Percentiles rank a stretch among this genome's conserved stretches.
Conservation (phyloP, 202 grass and related monocot genomes). For the Dendrocalamus latiflorus region DNA sequence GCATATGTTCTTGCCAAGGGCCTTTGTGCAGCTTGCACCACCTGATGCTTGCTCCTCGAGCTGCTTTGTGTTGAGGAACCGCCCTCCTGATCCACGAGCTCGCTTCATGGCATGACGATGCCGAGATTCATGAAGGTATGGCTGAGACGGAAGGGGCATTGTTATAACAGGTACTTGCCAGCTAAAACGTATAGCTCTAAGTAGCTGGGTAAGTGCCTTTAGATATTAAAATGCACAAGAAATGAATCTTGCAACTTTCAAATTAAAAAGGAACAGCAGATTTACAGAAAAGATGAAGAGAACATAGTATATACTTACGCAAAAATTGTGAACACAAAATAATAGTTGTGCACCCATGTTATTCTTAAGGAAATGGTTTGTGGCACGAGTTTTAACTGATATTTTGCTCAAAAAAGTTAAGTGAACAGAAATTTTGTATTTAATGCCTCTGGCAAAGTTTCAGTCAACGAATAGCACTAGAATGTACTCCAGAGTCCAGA, state of each 20-base stretch:
- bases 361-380: no score
- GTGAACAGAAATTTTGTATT: background rate
- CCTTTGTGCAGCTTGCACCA: constrained; percentile 22
- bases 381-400: no score
- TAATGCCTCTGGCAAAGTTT: background rate
- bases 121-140: constrained; percentile 97
- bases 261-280: no score
- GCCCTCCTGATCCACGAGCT: constrained; percentile 79
- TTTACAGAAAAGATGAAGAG: no score
- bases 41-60: constrained; percentile 33
- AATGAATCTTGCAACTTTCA: no score
- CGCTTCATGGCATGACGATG: constrained; percentile 94
- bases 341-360: no score
- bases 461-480: background rate
- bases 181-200: background rate
- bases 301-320: no score
- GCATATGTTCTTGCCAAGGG: constrained; percentile 27
- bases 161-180: background rate
- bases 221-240: constrained; percentile 12
- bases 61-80: constrained; percentile 91
- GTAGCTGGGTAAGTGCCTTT: background rate
- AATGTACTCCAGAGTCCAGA: background rate
- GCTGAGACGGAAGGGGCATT: constrained; percentile 45
- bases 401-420: background rate
- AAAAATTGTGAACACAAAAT: no score